Evolutionary conservation across 2,329 filamentous ascomycete genomes (phyloP), one percentile per base, ranked within the genome.

Genomic region (Fusarium gaditjirri): DNA sequence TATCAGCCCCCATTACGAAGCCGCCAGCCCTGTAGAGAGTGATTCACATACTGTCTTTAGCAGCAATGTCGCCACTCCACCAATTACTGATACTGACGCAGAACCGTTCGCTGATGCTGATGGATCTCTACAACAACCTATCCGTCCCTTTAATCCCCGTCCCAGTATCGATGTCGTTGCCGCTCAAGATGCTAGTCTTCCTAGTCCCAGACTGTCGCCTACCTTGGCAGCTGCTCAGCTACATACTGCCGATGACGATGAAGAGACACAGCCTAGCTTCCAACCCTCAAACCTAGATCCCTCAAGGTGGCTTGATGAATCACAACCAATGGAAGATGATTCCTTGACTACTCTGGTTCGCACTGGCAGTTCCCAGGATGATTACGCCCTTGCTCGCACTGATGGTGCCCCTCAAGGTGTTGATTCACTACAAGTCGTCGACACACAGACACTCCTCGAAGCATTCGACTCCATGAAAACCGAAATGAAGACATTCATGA

Each of bases 401-500:
- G 78, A 63, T 46, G 72, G 72, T 4, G 59, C 68, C 29, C 6
- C 29, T 6, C 54, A 19, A 36, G 29, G 53, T 35, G 49, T 41
- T 11, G 65, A 65, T 5, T 68, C 71, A 55, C 77, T 80, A 1
- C 65, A 80, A n/a, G 80, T 95, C 25, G 88, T 95, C 82, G 93
- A 97, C 76, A 93, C 95, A n/a, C 93, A 93, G 12, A 89, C 87
- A 21, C 93, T 99, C 86, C 84, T 99, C 21, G 93, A 97, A 75
- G 91, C 91, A 5, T 99, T 98, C 76, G 95, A 98, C 80, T 89
- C 92, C 11, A 93, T 99, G 87, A 94, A 95, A 4, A 90, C 93
- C 47, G 92, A 96, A 76, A 91, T 99, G 88, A 96, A 99, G 83
- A 93, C 93, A 0, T 97, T 97, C 79, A 92, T 99, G 83, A 97